Base-by-base conservation (phyloP, 768 basidiomycete species). In the Serendipita indica region DNA sequence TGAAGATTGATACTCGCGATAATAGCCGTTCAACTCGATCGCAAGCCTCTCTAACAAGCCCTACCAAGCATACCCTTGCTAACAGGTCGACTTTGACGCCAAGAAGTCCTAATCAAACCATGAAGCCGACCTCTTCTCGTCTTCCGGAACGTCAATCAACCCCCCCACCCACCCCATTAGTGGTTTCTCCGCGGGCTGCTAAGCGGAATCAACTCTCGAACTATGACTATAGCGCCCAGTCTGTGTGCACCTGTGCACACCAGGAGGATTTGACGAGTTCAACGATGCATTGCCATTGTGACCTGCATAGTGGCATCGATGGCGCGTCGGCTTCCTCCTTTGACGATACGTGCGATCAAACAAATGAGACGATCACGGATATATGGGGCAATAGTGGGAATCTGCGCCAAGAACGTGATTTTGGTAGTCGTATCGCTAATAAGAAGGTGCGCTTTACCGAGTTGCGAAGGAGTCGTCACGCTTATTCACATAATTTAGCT, bases 101-200 rank as follows among this genome's bases (percentile, higher is more conserved):
- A 54, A 54, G 30, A n/a, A 37, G 35, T 10, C 10, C 35, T 10
- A 37, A 37, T 37, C n/a, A n/a, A 37, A n/a, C 35, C 35, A 37
- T n/a, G 35, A n/a, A 37, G n/a, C 10, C 10, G n/a, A 10, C 35
- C 10, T 10, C 35, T 27, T 32, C 49, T 22, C 49, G 49, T 10
- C 49, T n/a, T 32, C 49, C 49, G 49, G 49, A 25, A 27, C 20
- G 49, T 1, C 20, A 54, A 54, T 54, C 49, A 16, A 54, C 49
- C 10, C 49, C 49, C 10, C 49, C 49, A 7, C 49, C 49, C 1
- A 27, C 22, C 41, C 27, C 41, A 43, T 37, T 10, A n/a, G 35
- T n/a, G 10, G n/a, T 37, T n/a, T 10, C 35, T n/a, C 35, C n/a
- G 35, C 35, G 10, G 35, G 10, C 35, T 10, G 35, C 35, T n/a